Percentiles rank a stretch among this genome's conserved stretches.
Evolutionary conservation across 352 stramenopile genomes (phyloP).

Genomic region (Phytophthora tentaculata): DNA sequence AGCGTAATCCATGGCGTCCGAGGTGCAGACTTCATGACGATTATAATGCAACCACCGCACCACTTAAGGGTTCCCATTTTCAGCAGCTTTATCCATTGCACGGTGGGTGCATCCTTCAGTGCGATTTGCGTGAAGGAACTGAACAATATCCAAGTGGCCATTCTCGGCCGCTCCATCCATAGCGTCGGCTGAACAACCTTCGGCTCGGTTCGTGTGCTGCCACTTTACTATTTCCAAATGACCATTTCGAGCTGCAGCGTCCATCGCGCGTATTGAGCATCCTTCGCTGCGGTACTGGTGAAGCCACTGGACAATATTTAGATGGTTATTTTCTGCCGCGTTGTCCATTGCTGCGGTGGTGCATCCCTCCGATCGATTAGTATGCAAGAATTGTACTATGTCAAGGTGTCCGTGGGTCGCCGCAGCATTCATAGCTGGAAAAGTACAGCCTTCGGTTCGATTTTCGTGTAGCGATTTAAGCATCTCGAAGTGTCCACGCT

Average conservation of each 20-base stretch:
- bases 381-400: slow-evolving; percentile 42
- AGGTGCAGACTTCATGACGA: slow-evolving; percentile 38
- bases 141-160: slow-evolving; percentile 32
- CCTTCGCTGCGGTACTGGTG: slow-evolving; percentile 40
- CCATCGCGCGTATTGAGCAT: slow-evolving; percentile 37
- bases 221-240: slow-evolving; percentile 39
- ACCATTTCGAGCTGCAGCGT: slow-evolving; percentile 29
- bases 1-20: slow-evolving; percentile 42
- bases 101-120: slow-evolving; percentile 29
- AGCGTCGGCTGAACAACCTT: slow-evolving; percentile 35
- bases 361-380: slow-evolving; percentile 38
- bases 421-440: slow-evolving; percentile 36
- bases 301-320: slow-evolving; percentile 41
- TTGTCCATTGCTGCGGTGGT: slow-evolving; percentile 41
- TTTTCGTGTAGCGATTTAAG: slow-evolving; percentile 34
- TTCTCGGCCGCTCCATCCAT: slow-evolving; percentile 41
- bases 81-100: slow-evolving; percentile 44
- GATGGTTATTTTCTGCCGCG: slow-evolving; percentile 41
- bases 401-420: slow-evolving; percentile 38
- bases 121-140: slow-evolving; percentile 31
- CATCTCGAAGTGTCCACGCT: slow-evolving; percentile 37
- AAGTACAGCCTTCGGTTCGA: slow-evolving; percentile 35
- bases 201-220: slow-evolving; percentile 29
- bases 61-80: slow-evolving; percentile 34
- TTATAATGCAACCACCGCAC: slow-evolving; percentile 41